Conservation (phyloP, 2,329 filamentous ascomycete species). For the Dothistroma septosporum region DNA sequence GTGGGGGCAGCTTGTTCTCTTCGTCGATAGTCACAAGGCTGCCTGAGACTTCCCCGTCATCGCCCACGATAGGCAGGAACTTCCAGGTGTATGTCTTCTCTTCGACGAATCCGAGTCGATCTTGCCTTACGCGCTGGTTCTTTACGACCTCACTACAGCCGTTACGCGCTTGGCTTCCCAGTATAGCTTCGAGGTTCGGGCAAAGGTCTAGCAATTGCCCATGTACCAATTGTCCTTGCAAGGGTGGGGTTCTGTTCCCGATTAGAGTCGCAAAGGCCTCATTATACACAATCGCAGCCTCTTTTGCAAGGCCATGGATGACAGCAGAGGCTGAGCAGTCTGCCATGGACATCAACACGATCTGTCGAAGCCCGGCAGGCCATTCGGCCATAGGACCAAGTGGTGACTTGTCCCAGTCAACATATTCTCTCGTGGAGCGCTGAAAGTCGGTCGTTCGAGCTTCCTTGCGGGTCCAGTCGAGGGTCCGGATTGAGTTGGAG, state of each 20-base stretch:
- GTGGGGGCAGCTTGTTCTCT: slow-evolving; percentile 15
- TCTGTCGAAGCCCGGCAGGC: slow-evolving; percentile 15
- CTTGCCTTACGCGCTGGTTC: slow-evolving; percentile 18
- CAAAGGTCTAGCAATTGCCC: slow-evolving; percentile 14
- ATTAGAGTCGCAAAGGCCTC: slow-evolving; percentile 20
- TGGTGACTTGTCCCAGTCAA: slow-evolving; percentile 18
- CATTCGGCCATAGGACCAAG: slow-evolving; percentile 17
- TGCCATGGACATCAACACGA: slow-evolving; percentile 15
- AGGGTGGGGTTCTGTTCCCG: slow-evolving; percentile 13
- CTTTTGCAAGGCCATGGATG: slow-evolving; percentile 9
- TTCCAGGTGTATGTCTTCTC: slow-evolving; percentile 19
- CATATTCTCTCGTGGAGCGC: slow-evolving; percentile 16
- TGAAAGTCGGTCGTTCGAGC: slow-evolving; percentile 14
- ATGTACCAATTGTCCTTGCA: slow-evolving; percentile 16
- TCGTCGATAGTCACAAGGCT: slow-evolving; percentile 18
- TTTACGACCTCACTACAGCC: slow-evolving; percentile 11
- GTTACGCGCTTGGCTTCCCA: slow-evolving; percentile 9
- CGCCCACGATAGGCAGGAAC: slow-evolving; percentile 18
- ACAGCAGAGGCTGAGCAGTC: slow-evolving; percentile 17
- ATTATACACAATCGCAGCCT: slow-evolving; percentile 22
- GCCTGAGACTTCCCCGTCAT: slow-evolving; percentile 15
- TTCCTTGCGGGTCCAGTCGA: slow-evolving; percentile 19
- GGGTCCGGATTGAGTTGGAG: slow-evolving; percentile 11
- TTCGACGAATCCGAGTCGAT: slow-evolving; percentile 21
- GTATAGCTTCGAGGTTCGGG: slow-evolving; percentile 12